Percentiles rank a stretch among this genome's conserved stretches.
Evolutionary conservation across 139 green algal species (phyloP).

Genomic region (Coelastrella sp.): DNA sequence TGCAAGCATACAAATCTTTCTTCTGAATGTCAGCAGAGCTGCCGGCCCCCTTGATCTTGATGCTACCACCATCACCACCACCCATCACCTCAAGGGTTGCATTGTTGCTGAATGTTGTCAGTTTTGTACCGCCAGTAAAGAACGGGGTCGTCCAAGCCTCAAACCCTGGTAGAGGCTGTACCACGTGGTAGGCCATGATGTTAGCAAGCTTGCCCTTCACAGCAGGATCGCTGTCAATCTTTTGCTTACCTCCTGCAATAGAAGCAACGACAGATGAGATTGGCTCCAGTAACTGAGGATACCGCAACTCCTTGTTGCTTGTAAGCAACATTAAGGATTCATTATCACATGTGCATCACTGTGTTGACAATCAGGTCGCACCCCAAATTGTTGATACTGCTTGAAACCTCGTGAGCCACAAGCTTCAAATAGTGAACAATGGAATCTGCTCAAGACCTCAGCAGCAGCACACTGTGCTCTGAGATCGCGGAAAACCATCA

Average conservation of each 20-base stretch:
- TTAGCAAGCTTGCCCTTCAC: constrained; percentile 35
- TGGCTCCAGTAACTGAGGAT: too few relatives aligned
- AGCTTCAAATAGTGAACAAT: too few relatives aligned
- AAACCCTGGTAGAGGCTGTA: constrained; percentile 3
- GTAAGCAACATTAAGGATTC: too few relatives aligned
- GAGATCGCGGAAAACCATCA: too few relatives aligned
- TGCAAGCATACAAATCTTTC: constrained; percentile 46
- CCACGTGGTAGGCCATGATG: constrained; percentile 38
- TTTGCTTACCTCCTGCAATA: constrained; percentile 33
- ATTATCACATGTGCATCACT: too few relatives aligned
- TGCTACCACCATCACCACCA: not conserved
- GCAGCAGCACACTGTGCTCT: too few relatives aligned
- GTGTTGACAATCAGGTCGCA: too few relatives aligned
- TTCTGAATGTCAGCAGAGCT: constrained; percentile 18
- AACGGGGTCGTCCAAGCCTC: constrained; percentile 35
- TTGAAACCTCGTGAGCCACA: too few relatives aligned
- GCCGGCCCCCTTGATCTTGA: not conserved
- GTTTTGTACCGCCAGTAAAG: not conserved
- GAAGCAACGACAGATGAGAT: too few relatives aligned
- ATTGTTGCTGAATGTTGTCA: not conserved
- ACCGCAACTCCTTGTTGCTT: too few relatives aligned
- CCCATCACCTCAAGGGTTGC: not conserved
- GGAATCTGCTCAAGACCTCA: too few relatives aligned
- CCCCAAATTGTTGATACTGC: too few relatives aligned
- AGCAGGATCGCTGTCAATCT: not conserved